Conservation (phyloP, 495 filamentous ascomycete genomes). For the Cercophora newfieldiana region DNA sequence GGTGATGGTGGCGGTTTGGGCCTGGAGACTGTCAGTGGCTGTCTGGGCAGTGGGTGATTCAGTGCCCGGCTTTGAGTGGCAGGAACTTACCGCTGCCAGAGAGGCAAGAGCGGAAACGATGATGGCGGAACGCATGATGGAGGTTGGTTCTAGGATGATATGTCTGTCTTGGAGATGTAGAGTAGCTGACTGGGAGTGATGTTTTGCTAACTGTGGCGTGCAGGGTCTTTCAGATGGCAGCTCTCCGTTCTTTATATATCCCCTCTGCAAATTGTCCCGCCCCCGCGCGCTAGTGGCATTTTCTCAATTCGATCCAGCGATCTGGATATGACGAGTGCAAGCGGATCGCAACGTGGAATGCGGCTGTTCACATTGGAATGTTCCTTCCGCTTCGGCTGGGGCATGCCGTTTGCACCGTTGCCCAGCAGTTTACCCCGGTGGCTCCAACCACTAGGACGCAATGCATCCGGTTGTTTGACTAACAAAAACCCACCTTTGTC, state of each 20-base stretch:
- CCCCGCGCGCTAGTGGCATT: neutral
- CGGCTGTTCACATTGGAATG: neutral
- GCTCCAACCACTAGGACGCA: neutral
- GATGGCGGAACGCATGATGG: constrained; percentile 28
- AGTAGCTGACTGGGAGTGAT: neutral
- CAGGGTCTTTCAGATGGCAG: neutral
- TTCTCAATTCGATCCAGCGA: neutral
- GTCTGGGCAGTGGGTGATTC: neutral
- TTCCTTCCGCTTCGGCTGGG: neutral
- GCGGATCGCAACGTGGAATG: neutral
- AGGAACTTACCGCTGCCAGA: constrained; percentile 30
- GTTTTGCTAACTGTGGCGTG: neutral
- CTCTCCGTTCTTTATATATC: neutral
- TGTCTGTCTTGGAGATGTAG: neutral
- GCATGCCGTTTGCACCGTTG: neutral
- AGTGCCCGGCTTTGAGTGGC: neutral
- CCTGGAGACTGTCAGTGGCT: constrained; percentile 21
- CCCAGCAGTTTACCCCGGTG: neutral
- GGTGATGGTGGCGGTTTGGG: constrained; percentile 24
- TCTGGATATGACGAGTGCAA: neutral
- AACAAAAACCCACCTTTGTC: neutral
- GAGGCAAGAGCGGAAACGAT: constrained; percentile 28
- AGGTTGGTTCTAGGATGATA: neutral
- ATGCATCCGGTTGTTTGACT: neutral
- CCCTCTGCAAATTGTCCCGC: neutral